Evolutionary conservation across 2,329 filamentous ascomycete species (phyloP), one percentile per base, ranked within the genome.

Genomic region (Coniella vitis): DNA sequence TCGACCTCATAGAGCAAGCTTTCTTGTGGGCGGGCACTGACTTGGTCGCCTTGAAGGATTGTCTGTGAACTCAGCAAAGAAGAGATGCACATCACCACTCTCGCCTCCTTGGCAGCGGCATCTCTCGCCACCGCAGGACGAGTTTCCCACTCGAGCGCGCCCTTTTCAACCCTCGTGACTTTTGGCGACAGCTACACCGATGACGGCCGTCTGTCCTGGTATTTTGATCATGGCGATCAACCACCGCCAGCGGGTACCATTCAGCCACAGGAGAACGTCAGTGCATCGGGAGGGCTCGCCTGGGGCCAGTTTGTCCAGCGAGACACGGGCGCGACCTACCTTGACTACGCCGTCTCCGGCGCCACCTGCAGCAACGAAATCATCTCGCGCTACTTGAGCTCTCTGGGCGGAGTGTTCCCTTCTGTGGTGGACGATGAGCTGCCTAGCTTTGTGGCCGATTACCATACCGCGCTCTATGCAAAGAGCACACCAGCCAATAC

Each of bases 161-260:
- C 52, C 4, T 81, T 87, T 60, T 72, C 78, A 22, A 83, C 79
- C 43, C 62, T 88, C 34, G 75, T 88, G 35, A 74, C 81, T 0
- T 89, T 90, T 60, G 85, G 86, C 12, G 84, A 89, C 63, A 87
- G 83, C 64, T 90, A 85, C 60, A 87, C 84, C 1, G 87, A 90
- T 60, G 83, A 89, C 58, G 79, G 75, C 12, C 77, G 86, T 9
- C 62, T 87, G 9, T 59, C 60, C 9, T 89, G 87, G 60, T 84
- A 90, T 59, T 65, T 69, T 49, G 65, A 58, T 31, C 69, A 84
- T 55, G 70, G 79, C 56, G 79, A 78, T 37, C 65, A 69, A 5
- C 70, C 78, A 1, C 86, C 86, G 1, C 84, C 86, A 0, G 65
- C 79, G 1, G 86, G 84, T 8, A 57, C 62, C 13, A 59, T 70